Evolutionary conservation across 305 asterid genomes (phyloP).

Genomic region (Solanum hybrid): DNA sequence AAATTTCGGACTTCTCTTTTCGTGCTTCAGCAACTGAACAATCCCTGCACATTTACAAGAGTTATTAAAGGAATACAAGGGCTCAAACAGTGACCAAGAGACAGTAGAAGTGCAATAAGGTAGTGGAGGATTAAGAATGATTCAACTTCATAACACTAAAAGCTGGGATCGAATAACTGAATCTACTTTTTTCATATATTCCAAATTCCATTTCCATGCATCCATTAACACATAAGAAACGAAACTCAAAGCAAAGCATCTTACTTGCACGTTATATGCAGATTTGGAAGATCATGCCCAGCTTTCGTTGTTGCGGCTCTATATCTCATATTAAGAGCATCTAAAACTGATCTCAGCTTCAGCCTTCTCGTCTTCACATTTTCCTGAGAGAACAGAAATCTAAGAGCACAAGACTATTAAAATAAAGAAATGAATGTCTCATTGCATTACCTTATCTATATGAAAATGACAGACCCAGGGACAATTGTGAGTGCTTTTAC

Average conservation of each 20-base stretch:
- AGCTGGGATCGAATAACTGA: background rate
- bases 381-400: constrained; percentile 43
- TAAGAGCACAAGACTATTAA: background rate
- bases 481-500: constrained; percentile 22
- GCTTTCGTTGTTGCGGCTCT: constrained; percentile 26
- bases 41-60: constrained; percentile 34
- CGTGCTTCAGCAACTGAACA: constrained; percentile 41
- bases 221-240: background rate
- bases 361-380: constrained; percentile 43
- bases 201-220: constrained; percentile 2
- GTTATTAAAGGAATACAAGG: constrained; percentile 13
- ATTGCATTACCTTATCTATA: constrained; percentile 54
- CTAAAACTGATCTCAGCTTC: constrained; percentile 35
- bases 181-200: background rate
- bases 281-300: constrained; percentile 39
- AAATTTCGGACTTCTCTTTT: constrained; percentile 26
- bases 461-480: constrained; percentile 81
- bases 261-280: constrained; percentile 59
- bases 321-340: constrained; percentile 46
- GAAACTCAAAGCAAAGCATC: constrained; percentile 7
- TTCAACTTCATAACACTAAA: background rate
- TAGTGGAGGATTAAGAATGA: background rate
- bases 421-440: constrained; percentile 4
- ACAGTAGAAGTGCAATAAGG: background rate
- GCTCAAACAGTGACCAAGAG: background rate